Conservation (phyloP, 768 basidiomycete species). For the Amanita pallidorosea region DNA sequence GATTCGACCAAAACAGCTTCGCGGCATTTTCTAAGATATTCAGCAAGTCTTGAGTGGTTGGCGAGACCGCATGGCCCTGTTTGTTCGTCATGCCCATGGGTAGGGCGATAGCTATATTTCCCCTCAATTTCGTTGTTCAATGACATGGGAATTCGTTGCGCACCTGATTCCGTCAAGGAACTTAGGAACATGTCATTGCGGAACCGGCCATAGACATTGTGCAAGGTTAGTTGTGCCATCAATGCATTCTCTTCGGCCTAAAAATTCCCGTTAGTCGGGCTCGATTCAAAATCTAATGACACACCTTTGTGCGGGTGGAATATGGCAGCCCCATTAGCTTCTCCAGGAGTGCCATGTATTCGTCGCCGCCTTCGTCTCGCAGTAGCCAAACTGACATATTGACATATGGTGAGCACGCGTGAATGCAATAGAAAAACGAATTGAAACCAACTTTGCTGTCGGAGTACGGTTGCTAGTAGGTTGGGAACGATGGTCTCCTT, state of each 20-base stretch:
- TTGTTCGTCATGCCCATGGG: slow-evolving; percentile 66
- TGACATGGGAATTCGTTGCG: slow-evolving; percentile 17
- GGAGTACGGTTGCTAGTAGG: slow-evolving; percentile 48
- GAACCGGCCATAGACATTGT: slow-evolving; percentile 70
- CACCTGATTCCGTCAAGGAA: slow-evolving; percentile 86
- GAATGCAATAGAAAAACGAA: background rate
- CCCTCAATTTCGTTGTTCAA: background rate
- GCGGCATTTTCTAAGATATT: slow-evolving; percentile 58
- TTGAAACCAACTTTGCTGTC: slow-evolving; percentile 50
- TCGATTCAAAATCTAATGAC: background rate
- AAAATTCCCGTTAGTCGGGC: background rate
- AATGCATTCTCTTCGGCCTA: slow-evolving; percentile 71
- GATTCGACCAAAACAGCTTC: slow-evolving; percentile 54
- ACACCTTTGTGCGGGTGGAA: slow-evolving; percentile 49
- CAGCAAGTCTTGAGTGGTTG: slow-evolving; percentile 47
- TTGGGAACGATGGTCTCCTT: slow-evolving; percentile 49
- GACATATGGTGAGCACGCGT: slow-evolving; percentile 1
- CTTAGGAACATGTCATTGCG: slow-evolving; percentile 82
- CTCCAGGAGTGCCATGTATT: slow-evolving; percentile 43
- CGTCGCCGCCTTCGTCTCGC: slow-evolving; percentile 43
- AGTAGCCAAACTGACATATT: slow-evolving; percentile 50
- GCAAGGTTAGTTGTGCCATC: slow-evolving; percentile 68
- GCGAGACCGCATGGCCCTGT: slow-evolving; percentile 23
- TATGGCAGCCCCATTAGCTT: slow-evolving; percentile 46
- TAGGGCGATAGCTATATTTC: slow-evolving; percentile 59